Evolutionary conservation across 352 stramenopile species (phyloP).

Genomic region (Albugo laibachii): DNA sequence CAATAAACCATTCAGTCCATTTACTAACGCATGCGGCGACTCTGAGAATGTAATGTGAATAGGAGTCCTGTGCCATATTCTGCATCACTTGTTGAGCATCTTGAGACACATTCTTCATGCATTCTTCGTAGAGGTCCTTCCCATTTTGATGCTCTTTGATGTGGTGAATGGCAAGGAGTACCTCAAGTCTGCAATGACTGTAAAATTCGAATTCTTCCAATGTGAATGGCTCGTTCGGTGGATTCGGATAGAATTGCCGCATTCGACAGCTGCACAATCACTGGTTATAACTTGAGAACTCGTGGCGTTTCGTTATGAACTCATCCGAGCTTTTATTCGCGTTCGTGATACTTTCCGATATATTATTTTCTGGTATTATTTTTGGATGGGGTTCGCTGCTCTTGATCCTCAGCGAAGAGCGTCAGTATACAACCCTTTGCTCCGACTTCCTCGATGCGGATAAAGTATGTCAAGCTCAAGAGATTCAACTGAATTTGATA

Average conservation of each 20-base stretch:
- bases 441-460: constrained; percentile 6
- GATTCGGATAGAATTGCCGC: too few relatives aligned
- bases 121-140: too few relatives aligned
- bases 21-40: constrained; percentile 11
- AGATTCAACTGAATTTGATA: constrained; percentile 77
- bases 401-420: constrained; percentile 62
- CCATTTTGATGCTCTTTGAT: too few relatives aligned
- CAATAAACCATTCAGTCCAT: constrained; percentile 30
- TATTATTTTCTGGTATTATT: constrained; percentile 70
- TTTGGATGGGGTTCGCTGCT: constrained; percentile 77
- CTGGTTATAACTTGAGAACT: too few relatives aligned
- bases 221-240: too few relatives aligned
- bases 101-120: constrained; percentile 18
- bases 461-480: constrained; percentile 16
- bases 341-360: constrained; percentile 43
- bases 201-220: too few relatives aligned
- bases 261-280: too few relatives aligned
- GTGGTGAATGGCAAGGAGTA: too few relatives aligned
- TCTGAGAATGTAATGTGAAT: constrained; percentile 7
- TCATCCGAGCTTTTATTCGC: constrained; percentile 9
- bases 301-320: too few relatives aligned
- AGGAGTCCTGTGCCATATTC: too few relatives aligned
- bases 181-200: too few relatives aligned
- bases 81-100: constrained; percentile 21
- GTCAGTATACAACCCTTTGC: constrained; percentile 65